Evolutionary conservation across 805 yeast species (phyloP).

Genomic region (Kodamaea sagamina): DNA sequence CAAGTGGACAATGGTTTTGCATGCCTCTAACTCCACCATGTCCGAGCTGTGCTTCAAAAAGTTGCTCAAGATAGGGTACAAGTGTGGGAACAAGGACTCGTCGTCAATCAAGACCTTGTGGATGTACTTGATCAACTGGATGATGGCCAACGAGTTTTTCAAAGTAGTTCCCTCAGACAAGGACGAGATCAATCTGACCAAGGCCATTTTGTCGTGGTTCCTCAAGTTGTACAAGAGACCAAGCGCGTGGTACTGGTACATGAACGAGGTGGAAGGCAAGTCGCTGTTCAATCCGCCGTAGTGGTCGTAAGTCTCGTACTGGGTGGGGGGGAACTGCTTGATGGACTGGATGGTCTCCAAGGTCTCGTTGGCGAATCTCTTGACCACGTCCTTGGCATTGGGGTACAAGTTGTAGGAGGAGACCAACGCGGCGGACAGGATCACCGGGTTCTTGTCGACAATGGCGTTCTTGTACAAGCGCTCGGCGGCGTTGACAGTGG

Average conservation of each 20-base stretch:
- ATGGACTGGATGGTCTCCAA: constrained; percentile 80
- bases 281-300: constrained; percentile 53
- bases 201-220: constrained; percentile 90
- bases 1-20: constrained; percentile 64
- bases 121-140: constrained; percentile 81
- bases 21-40: constrained; percentile 89
- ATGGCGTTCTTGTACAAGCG: constrained; percentile 89
- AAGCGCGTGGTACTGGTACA: constrained; percentile 94
- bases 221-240: constrained; percentile 87
- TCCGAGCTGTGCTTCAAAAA: constrained; percentile 83
- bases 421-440: constrained; percentile 91
- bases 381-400: constrained; percentile 86
- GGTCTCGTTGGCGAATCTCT: constrained; percentile 91
- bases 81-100: constrained; percentile 55
- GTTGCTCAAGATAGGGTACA: constrained; percentile 63
- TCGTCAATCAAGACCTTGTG: constrained; percentile 74
- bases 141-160: constrained; percentile 79
- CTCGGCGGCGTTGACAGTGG: constrained; percentile 91
- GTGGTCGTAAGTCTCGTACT: constrained; percentile 54
- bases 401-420: constrained; percentile 89
- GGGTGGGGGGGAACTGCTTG: constrained; percentile 53
- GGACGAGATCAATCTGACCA: constrained; percentile 85
- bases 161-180: constrained; percentile 61
- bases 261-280: constrained; percentile 69
- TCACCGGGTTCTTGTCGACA: constrained; percentile 84